A percentile compares a stretch with the other conserved stretches of the same genome.
Conservation (phyloP, 2,329 filamentous ascomycete genomes). For the Paraphoma sp. region DNA sequence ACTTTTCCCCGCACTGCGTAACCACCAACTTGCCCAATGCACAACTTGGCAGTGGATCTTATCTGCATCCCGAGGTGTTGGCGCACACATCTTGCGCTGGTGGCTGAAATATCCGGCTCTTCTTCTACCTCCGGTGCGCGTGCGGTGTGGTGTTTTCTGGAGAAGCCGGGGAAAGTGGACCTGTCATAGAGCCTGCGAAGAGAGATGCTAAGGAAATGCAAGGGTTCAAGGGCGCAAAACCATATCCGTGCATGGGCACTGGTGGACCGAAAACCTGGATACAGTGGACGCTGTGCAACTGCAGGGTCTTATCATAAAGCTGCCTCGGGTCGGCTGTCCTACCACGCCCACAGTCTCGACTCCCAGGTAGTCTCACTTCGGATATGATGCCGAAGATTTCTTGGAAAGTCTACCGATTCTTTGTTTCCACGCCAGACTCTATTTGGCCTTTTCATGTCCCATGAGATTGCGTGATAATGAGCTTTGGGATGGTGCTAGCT, state of each 20-base stretch:
- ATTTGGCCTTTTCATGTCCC: no score
- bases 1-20: slow-evolving; percentile 31
- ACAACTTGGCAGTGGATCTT: slow-evolving; percentile 18
- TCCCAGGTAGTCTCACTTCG: no score
- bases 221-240: slow-evolving; percentile 1
- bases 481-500: background rate
- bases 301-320: background rate
- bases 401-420: no score
- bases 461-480: background rate
- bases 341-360: background rate
- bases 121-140: slow-evolving; percentile 3
- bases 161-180: background rate
- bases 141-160: background rate
- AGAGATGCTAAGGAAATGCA: background rate
- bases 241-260: background rate
- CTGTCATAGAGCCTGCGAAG: background rate
- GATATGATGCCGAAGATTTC: no score
- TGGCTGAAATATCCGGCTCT: slow-evolving; percentile 1
- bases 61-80: slow-evolving; percentile 2
- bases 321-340: background rate
- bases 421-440: no score
- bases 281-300: background rate
- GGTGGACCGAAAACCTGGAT: background rate
- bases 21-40: slow-evolving; percentile 4
- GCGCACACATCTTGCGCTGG: background rate